Evolutionary conservation across 345 rosid genomes (phyloP), one percentile per base, ranked within the genome.

Genomic region (Salix dunnii): DNA sequence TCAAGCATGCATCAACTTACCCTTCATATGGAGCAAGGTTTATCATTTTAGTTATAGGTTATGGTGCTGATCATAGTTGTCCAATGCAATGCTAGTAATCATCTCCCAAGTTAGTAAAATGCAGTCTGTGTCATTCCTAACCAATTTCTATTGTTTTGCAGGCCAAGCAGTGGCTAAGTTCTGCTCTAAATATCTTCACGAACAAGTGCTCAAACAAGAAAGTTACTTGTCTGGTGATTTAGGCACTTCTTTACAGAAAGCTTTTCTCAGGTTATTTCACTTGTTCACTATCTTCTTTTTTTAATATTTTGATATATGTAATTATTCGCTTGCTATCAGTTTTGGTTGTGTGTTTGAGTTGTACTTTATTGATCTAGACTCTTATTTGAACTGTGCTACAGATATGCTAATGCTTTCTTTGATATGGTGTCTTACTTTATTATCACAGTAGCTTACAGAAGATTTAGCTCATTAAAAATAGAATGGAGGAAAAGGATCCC

Each of bases 131-230:
- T 51, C 58, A 33, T 71, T 12, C n/a, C n/a, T 33, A 31, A 70
- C n/a, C 33, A 68, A 58, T 35, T 30, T 51, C 25, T 58, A 73
- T 58, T 11, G n/a, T 58, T 71, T 82, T 83, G 62, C 88, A 94
- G 98, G 98, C 35, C 89, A 90, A 84, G 93, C 89, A 58, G 98
- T 94, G 73, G 90, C 98, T 25, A 92, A 91, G 81, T 94, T 94
- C 82, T 94, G 97, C 73, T 94, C 96, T 74, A 94, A 92, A 87
- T 94, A 72, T 88, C 90, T 94, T 81, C 98, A 94, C 76, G 91
- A 82, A 77, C 96, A 94, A 83, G 93, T 94, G 77, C 89, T 89
- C 75, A 90, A 85, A 83, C 65, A 87, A 51, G 93, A 82, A 48
- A 91, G 89, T 40, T 92, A 88, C 84, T 75, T 83, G 18, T 84